Conservation (phyloP, 805 yeast genomes). For the Maudiozyma turicensis region DNA sequence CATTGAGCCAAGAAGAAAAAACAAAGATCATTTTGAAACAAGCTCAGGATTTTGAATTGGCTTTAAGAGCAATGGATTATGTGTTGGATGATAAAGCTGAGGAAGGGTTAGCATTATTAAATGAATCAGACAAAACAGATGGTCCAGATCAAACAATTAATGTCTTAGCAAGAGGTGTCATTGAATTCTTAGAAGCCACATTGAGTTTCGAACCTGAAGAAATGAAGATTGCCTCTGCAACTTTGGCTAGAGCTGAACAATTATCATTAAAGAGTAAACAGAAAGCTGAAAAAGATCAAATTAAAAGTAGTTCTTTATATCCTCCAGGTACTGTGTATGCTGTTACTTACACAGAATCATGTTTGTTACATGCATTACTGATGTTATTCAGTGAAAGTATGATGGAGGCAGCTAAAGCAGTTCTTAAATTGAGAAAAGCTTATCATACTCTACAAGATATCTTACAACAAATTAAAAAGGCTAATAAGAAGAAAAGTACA, state of each 20-base stretch:
- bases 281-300: constrained; percentile 45
- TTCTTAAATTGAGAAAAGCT: constrained; percentile 77
- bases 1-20: constrained; percentile 1
- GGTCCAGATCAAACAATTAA: constrained; percentile 47
- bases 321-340: constrained; percentile 95
- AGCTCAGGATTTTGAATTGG: constrained; percentile 52
- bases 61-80: constrained; percentile 83
- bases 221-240: constrained; percentile 71
- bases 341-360: constrained; percentile 82
- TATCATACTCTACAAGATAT: constrained; percentile 80
- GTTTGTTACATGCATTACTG: constrained; percentile 72
- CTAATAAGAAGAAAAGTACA: constrained; percentile 20
- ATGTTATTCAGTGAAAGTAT: constrained; percentile 83
- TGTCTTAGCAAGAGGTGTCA: constrained; percentile 76
- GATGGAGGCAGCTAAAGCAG: constrained; percentile 84
- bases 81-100: constrained; percentile 74
- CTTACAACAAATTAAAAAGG: constrained; percentile 39
- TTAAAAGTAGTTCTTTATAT: constrained; percentile 58
- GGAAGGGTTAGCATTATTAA: constrained; percentile 50
- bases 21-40: constrained; percentile 27
- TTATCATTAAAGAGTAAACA: constrained; percentile 54
- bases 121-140: constrained; percentile 18
- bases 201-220: constrained; percentile 86
- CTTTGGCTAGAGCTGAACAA: constrained; percentile 64
- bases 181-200: constrained; percentile 84